phyloP scores from a whole-genome alignment of 2,329 filamentous ascomycete species.

The Colletotrichum siamense region DNA sequence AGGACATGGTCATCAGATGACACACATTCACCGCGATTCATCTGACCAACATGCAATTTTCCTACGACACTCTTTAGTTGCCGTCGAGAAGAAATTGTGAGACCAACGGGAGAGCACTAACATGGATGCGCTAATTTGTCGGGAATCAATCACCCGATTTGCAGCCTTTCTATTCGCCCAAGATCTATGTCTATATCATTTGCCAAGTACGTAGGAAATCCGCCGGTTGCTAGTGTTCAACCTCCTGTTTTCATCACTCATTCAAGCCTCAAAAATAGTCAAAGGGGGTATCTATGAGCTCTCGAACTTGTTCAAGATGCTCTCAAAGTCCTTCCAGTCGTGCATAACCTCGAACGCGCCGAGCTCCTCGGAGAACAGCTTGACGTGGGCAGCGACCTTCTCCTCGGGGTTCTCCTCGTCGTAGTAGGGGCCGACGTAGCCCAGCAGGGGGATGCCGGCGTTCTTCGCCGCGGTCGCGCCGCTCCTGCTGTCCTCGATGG shows the following conservation, averaged over 20 bases:
- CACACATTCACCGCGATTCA: not conserved
- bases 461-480: slow-evolving; percentile 76
- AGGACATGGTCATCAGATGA: not conserved
- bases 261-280: not conserved
- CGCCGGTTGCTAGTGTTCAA: not conserved
- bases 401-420: slow-evolving; percentile 68
- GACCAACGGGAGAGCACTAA: not conserved
- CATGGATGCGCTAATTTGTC: not conserved
- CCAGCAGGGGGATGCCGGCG: slow-evolving; percentile 82
- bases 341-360: slow-evolving; percentile 21
- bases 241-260: not conserved
- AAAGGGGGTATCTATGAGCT: slow-evolving; percentile 17
- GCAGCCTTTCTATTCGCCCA: not conserved
- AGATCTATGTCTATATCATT: not conserved
- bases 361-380: slow-evolving; percentile 19
- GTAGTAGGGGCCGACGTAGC: slow-evolving; percentile 82
- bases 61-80: fast-evolving
- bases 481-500: slow-evolving; percentile 88
- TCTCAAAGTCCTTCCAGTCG: slow-evolving; percentile 23
- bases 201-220: not conserved
- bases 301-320: slow-evolving; percentile 22
- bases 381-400: slow-evolving; percentile 46
- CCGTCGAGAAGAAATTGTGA: fast-evolving
- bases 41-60: not conserved
- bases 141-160: not conserved